Evolutionary conservation across 2,329 filamentous ascomycete genomes (phyloP).

Genomic region (Diaporthe helianthi): DNA sequence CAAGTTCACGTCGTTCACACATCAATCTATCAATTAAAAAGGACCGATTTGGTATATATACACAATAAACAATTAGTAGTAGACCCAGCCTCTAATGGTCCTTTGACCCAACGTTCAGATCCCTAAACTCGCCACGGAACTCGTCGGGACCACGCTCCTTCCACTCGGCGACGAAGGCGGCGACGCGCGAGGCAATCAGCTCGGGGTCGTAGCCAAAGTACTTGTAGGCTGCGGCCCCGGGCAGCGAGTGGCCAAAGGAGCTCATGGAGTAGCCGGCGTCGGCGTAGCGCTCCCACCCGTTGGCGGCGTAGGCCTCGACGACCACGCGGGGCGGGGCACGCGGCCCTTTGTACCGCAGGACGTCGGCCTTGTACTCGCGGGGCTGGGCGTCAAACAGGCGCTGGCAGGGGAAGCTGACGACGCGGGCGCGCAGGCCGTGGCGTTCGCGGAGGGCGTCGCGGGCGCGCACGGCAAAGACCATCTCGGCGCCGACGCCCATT

Average conservation of each 20-base stretch:
- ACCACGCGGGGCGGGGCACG: slow-evolving; percentile 50
- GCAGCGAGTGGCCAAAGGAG: slow-evolving; percentile 58
- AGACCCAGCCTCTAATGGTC: background rate
- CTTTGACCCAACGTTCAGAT: background rate
- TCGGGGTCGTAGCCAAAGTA: slow-evolving; percentile 58
- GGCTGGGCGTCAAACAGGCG: slow-evolving; percentile 46
- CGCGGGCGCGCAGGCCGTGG: slow-evolving; percentile 42
- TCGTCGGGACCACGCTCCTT: background rate
- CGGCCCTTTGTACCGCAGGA: slow-evolving; percentile 46
- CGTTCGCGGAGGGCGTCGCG: slow-evolving; percentile 45
- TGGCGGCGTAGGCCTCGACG: slow-evolving; percentile 59
- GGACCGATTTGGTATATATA: background rate
- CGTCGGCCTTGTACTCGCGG: slow-evolving; percentile 45
- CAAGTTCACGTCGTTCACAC: background rate
- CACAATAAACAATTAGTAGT: too few species aligned
- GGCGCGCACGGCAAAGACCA: slow-evolving; percentile 51
- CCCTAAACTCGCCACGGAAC: slow-evolving; percentile 16
- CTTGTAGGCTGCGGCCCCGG: slow-evolving; percentile 57
- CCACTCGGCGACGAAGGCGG: slow-evolving; percentile 24
- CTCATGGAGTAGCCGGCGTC: slow-evolving; percentile 57
- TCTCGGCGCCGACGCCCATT: slow-evolving; percentile 48
- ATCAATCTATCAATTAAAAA: background rate
- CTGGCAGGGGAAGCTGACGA: slow-evolving; percentile 49
- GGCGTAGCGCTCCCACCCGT: slow-evolving; percentile 63
- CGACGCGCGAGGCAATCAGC: slow-evolving; percentile 44